A percentile compares a stretch with the other conserved stretches of the same genome.
Evolutionary conservation across 345 rosid species (phyloP).

Genomic region (Geranium rotundifolium): DNA sequence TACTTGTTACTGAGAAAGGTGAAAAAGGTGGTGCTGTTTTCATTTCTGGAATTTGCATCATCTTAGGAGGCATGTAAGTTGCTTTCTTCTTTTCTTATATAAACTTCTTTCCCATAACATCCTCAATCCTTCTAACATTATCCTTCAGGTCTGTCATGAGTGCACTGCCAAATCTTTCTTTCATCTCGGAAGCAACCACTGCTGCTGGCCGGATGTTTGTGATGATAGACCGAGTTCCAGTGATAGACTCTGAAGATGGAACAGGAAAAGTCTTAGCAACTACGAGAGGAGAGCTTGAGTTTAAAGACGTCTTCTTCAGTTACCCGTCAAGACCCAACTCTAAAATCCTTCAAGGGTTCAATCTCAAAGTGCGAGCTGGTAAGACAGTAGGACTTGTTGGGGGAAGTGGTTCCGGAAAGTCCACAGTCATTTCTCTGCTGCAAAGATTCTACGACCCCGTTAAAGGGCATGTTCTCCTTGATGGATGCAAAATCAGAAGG

Average conservation of each 20-base stretch:
- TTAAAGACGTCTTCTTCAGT: slow-evolving; percentile 34
- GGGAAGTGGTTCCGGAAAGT: slow-evolving; percentile 49
- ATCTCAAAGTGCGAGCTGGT: slow-evolving; percentile 34
- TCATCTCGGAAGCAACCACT: slow-evolving; percentile 23
- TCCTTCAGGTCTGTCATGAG: slow-evolving; percentile 23
- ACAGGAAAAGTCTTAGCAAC: slow-evolving; percentile 26
- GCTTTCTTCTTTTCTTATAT: neutral
- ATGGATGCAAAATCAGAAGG: slow-evolving; percentile 27
- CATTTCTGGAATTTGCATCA: slow-evolving; percentile 26
- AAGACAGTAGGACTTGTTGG: slow-evolving; percentile 50
- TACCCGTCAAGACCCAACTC: slow-evolving; percentile 40
- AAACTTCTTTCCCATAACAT: too few species aligned
- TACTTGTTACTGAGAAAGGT: slow-evolving; percentile 36
- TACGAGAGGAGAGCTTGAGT: slow-evolving; percentile 36
- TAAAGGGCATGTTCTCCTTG: slow-evolving; percentile 30
- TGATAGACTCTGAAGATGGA: slow-evolving; percentile 22
- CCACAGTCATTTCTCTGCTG: slow-evolving; percentile 39
- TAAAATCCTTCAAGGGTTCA: slow-evolving; percentile 25
- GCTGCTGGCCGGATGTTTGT: slow-evolving; percentile 25
- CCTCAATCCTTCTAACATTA: neutral
- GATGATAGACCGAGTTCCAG: slow-evolving; percentile 35
- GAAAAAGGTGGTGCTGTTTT: slow-evolving; percentile 41
- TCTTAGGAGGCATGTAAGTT: slow-evolving; percentile 48
- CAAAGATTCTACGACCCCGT: slow-evolving; percentile 46
- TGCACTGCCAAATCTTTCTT: slow-evolving; percentile 38